Evolutionary conservation across 2,329 filamentous ascomycete genomes (phyloP), one percentile per base, ranked within the genome.

Genomic region (Cercospora berteroae): DNA sequence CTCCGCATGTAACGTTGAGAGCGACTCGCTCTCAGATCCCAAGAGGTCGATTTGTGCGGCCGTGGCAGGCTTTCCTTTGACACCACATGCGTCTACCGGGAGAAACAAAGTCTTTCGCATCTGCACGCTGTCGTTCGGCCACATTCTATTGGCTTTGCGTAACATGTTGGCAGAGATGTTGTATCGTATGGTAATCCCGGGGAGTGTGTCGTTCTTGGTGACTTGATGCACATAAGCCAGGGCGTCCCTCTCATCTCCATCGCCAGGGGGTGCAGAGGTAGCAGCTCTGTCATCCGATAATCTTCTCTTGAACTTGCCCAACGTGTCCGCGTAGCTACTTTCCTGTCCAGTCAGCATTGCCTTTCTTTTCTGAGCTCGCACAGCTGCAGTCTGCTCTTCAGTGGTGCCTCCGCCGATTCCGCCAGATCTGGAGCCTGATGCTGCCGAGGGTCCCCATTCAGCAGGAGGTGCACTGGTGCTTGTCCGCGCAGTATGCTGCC

Each of bases 161-260:
- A 99, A 89, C 1, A 90, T 86, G 58, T 94, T 90, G 65, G 93
- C 89, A 70, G 91, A 88, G 78, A 94, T 98, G 74, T 92, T 90
- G 79, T 96, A 99, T 74, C 90, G 91, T 71, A 99, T 89, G 62
- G 95, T 90, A 60, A 99, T 89, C 2, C 95, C 94, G 1, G 94
- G 93, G 73, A 98, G 89, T 1, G 93, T 98, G 80, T 99, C 95
- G 55, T 87, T 87, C 13, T 89, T 87, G 73, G 89, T 86, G 18
- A 98, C 92, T 74, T 90, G 89, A 79, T 99, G 95, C 61, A 98
- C 84, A 78, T 98, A 99, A 18, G 94, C 94, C 70, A 98, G 81
- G 23, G 92, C 91, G 72, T 96, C 90, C 72, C 88, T 85, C 60
- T 88, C 84, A 36, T 90, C 88, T 36, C 88, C 84, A 60, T 89